Percentiles rank a stretch among this genome's conserved stretches.
phyloP scores from a whole-genome alignment of 1,284 basidiomycete genomes.

The Sporisorium graminicola region DNA sequence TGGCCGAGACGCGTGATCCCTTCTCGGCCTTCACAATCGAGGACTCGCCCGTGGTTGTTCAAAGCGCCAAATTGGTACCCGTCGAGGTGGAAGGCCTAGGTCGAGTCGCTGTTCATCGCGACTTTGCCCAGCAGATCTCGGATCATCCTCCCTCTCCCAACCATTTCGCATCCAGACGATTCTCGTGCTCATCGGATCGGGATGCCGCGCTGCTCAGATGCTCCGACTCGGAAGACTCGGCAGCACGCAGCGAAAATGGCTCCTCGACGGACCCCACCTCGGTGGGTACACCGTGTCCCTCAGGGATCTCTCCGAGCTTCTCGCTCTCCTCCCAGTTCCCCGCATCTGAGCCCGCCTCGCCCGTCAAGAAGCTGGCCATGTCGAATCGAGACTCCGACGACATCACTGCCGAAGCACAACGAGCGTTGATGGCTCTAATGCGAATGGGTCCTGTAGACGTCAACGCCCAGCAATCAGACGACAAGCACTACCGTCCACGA shows the following conservation, averaged over 20 bases:
- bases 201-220: conserved; percentile 30
- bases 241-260: conserved; percentile 42
- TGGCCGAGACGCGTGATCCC: conserved; percentile 35
- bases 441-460: conserved; percentile 13
- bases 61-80: conserved; percentile 42
- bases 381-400: conserved; percentile 12
- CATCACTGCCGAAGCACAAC: conserved; percentile 24
- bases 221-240: conserved; percentile 50
- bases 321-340: conserved; percentile 57
- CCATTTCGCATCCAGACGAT: conserved; percentile 16
- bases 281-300: conserved; percentile 45
- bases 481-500: conserved; percentile 28
- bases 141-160: conserved; percentile 28
- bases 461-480: conserved; percentile 11
- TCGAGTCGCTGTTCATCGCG: conserved; percentile 45
- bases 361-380: conserved; percentile 31
- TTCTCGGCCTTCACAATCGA: conserved; percentile 35
- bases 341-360: conserved; percentile 46
- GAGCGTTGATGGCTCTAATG: conserved; percentile 28
- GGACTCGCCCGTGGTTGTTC: conserved; percentile 20
- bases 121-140: conserved; percentile 48
- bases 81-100: conserved; percentile 51
- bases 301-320: conserved; percentile 51
- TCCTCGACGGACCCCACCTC: conserved; percentile 51
- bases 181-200: conserved; percentile 32